Evolutionary conservation across 331 rosid genomes (phyloP).

Genomic region (Quercus phellos): DNA sequence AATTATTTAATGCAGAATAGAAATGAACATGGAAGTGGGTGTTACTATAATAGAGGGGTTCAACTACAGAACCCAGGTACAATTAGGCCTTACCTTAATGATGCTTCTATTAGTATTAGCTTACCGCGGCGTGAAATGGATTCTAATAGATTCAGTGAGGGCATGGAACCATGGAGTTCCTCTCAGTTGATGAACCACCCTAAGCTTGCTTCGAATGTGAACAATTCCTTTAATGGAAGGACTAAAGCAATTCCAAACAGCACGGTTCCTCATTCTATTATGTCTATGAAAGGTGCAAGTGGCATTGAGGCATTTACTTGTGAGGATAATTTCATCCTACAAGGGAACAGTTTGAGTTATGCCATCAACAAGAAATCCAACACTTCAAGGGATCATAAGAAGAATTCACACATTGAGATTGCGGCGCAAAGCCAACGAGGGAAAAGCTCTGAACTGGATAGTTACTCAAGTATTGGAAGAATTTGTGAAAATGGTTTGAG

Average conservation of each 20-base stretch:
- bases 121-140: slow-evolving; percentile 22
- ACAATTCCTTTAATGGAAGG: slow-evolving; percentile 17
- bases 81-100: slow-evolving; percentile 16
- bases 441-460: slow-evolving; percentile 14
- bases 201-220: slow-evolving; percentile 18
- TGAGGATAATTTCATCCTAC: slow-evolving; percentile 34
- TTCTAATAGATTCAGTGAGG: slow-evolving; percentile 13
- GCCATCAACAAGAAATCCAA: slow-evolving; percentile 9
- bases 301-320: slow-evolving; percentile 25
- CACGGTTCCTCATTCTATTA: slow-evolving; percentile 10
- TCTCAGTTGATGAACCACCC: slow-evolving; percentile 22
- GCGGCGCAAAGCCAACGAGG: slow-evolving; percentile 8
- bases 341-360: slow-evolving; percentile 26
- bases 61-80: slow-evolving; percentile 18
- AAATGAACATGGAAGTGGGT: slow-evolving; percentile 14
- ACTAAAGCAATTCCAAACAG: slow-evolving; percentile 7
- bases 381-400: slow-evolving; percentile 15
- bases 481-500: slow-evolving; percentile 15
- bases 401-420: slow-evolving; percentile 10
- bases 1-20: slow-evolving; percentile 20
- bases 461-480: slow-evolving; percentile 1
- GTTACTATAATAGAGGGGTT: slow-evolving; percentile 12
- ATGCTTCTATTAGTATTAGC: slow-evolving; percentile 10
- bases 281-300: slow-evolving; percentile 12
- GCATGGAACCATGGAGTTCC: slow-evolving; percentile 20